phyloP scores from a whole-genome alignment of 768 basidiomycete species.

The Termitomyces sp. region DNA sequence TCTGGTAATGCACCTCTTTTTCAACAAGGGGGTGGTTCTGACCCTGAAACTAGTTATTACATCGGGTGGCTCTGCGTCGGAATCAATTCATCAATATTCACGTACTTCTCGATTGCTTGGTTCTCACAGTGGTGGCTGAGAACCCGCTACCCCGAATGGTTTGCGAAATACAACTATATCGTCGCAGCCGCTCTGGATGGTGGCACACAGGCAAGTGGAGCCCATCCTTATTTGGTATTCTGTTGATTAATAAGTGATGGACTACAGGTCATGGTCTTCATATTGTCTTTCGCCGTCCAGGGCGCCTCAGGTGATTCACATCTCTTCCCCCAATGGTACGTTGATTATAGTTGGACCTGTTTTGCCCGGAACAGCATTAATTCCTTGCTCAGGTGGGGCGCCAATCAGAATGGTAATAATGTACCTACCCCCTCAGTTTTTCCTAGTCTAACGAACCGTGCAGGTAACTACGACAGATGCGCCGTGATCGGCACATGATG shows the following conservation, averaged over 20 bases:
- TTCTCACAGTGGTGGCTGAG: conserved; percentile 49
- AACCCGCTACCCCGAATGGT: conserved; percentile 46
- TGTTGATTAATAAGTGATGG: conserved; percentile 19
- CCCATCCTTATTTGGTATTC: not conserved
- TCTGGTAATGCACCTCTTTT: conserved; percentile 30
- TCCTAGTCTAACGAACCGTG: not conserved
- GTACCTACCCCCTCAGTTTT: not conserved
- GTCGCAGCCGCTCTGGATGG: conserved; percentile 38
- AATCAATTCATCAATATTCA: conserved; percentile 44
- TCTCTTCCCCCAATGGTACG: conserved; percentile 49
- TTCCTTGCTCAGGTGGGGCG: conserved; percentile 41
- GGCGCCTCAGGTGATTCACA: conserved; percentile 50
- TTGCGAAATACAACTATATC: conserved; percentile 43
- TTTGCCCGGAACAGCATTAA: no score
- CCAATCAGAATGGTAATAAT: conserved; percentile 48
- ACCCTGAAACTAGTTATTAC: conserved; percentile 32
- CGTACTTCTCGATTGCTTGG: conserved; percentile 41
- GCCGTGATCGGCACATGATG: conserved; percentile 22
- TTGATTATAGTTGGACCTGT: not conserved
- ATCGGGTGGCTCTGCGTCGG: conserved; percentile 51
- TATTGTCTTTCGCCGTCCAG: conserved; percentile 49
- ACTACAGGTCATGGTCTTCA: conserved; percentile 53
- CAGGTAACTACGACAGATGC: conserved; percentile 39
- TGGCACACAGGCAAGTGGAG: conserved; percentile 30
- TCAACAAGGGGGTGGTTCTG: not conserved